These are phyloP conservation scores for Xanthoconium separans DNA, from an alignment of 1,284 basidiomycete genomes.

Conservation along the genomic window DNA sequence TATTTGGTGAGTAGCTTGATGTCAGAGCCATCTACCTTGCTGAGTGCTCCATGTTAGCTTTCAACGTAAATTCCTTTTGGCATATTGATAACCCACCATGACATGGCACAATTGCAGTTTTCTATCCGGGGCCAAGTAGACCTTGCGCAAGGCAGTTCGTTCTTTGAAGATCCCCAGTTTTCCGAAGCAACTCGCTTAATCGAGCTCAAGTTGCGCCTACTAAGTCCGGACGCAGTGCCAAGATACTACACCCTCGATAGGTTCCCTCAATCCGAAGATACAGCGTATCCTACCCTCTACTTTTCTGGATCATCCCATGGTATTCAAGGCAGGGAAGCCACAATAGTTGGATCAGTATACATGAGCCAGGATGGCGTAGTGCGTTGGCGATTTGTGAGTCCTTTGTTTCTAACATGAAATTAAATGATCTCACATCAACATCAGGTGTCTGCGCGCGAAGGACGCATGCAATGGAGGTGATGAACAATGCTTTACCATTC, in stretches of 20 bases:
- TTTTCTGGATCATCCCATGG: constrained; percentile 53
- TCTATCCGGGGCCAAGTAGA: constrained; percentile 34
- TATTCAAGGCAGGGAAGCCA: constrained; percentile 43
- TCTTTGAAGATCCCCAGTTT: constrained; percentile 57
- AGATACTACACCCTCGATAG: constrained; percentile 21
- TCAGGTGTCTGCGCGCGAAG: constrained; percentile 51
- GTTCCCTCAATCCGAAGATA: constrained; percentile 25
- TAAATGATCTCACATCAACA: constrained; percentile 7
- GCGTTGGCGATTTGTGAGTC: constrained; percentile 64
- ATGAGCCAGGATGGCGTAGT: constrained; percentile 53
- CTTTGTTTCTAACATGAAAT: not conserved
- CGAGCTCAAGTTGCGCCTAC: constrained; percentile 52
- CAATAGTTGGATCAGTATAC: constrained; percentile 54
- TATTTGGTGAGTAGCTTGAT: constrained; percentile 46
- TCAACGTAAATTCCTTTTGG: constrained; percentile 49
- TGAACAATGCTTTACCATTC: not conserved
- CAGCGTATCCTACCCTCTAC: constrained; percentile 47
- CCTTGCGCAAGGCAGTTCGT: constrained; percentile 39
- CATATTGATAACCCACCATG: constrained; percentile 4
- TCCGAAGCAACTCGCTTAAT: constrained; percentile 64
- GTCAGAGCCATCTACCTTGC: constrained; percentile 1
- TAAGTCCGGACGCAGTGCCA: constrained; percentile 34
- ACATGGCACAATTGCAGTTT: constrained; percentile 34
- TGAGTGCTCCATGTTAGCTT: constrained; percentile 40
- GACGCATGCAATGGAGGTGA: constrained; percentile 57